phyloP scores from a whole-genome alignment of 2,329 filamentous ascomycete species.

The Fusarium armeniacum region DNA sequence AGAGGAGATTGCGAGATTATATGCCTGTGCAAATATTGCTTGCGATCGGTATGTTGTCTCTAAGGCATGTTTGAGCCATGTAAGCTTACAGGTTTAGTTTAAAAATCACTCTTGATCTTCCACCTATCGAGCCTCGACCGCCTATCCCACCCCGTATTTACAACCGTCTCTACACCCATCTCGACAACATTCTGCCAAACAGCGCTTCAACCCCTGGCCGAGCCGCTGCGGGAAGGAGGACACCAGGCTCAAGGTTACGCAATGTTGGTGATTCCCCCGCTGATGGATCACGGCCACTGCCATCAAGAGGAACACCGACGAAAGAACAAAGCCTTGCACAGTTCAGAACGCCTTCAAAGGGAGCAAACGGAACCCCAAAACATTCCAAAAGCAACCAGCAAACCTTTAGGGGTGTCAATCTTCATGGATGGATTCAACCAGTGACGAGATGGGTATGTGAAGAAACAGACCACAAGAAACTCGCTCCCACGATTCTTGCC shows the following conservation, averaged over 20 bases:
- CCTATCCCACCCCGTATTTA: slow-evolving; percentile 86
- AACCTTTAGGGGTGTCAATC: slow-evolving; percentile 51
- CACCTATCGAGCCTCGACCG: slow-evolving; percentile 79
- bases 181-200: slow-evolving; percentile 77
- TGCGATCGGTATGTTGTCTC: slow-evolving; percentile 76
- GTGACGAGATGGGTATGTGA: slow-evolving; percentile 74
- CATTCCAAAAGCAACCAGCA: slow-evolving; percentile 58
- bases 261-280: slow-evolving; percentile 47
- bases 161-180: slow-evolving; percentile 83
- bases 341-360: slow-evolving; percentile 57
- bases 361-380: slow-evolving; percentile 55
- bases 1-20: slow-evolving; percentile 87
- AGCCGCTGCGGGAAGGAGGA: slow-evolving; percentile 51
- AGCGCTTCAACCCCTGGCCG: slow-evolving; percentile 53
- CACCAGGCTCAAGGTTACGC: slow-evolving; percentile 54
- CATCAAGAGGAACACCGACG: slow-evolving; percentile 62
- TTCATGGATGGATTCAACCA: slow-evolving; percentile 78
- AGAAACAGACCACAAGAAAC: slow-evolving; percentile 69
- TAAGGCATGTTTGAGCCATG: too few species aligned
- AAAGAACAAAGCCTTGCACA: slow-evolving; percentile 61
- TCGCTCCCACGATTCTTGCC: slow-evolving; percentile 80
- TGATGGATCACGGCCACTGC: slow-evolving; percentile 52
- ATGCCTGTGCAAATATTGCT: slow-evolving; percentile 89
- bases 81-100: slow-evolving; percentile 64
- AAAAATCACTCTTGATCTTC: slow-evolving; percentile 81